phyloP scores from a whole-genome alignment of 345 rosid species.

The Sisymbrium irio region DNA sequence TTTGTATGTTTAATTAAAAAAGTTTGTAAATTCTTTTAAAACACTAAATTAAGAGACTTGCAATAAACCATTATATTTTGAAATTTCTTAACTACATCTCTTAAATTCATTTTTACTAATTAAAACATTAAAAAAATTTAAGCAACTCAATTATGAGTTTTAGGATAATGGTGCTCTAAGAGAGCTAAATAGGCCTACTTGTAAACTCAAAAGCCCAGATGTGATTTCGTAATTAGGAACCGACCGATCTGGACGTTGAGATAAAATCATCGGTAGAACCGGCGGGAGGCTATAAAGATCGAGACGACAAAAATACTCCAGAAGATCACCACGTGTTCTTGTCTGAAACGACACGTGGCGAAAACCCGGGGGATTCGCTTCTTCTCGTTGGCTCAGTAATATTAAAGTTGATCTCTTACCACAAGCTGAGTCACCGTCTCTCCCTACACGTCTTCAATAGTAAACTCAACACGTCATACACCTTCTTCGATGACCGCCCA shows the following conservation, averaged over 20 bases:
- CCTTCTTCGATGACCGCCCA: conserved; percentile 17
- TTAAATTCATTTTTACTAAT: too few species aligned
- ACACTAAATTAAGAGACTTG: too few species aligned
- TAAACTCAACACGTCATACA: conserved; percentile 39
- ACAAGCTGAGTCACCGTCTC: conserved; percentile 24
- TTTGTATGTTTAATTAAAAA: too few species aligned
- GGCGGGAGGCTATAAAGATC: not conserved
- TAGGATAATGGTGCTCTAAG: too few species aligned
- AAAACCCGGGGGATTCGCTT: not conserved
- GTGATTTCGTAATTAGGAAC: not conserved
- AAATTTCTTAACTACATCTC: too few species aligned
- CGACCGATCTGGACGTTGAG: not conserved
- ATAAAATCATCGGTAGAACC: not conserved
- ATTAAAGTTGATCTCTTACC: conserved; percentile 1
- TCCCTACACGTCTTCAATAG: conserved; percentile 33
- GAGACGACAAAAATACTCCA: not conserved
- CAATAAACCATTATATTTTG: too few species aligned
- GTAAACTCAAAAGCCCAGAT: not conserved
- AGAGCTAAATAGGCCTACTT: not conserved
- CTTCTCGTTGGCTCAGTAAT: not conserved
- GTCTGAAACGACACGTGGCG: conserved; percentile 9
- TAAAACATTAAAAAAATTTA: too few species aligned
- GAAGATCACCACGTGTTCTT: conserved; percentile 21
- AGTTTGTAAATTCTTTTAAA: too few species aligned
- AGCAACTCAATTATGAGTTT: too few species aligned